Evolutionary conservation across 2,329 filamentous ascomycete species (phyloP), one percentile per base, ranked within the genome.

Genomic region (Knufia petricola): DNA sequence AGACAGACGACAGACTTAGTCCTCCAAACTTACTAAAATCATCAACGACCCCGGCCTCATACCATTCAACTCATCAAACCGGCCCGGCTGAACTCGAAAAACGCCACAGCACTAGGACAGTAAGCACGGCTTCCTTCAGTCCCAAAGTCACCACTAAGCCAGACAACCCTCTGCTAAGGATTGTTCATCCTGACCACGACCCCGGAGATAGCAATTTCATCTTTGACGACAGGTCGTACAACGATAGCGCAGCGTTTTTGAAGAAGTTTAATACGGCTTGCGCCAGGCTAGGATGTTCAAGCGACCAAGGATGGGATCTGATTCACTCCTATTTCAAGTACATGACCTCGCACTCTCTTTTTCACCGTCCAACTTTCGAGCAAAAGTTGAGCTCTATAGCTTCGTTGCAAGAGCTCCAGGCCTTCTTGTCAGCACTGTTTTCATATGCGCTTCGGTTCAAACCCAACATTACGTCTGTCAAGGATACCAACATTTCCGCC

Each of bases 311-410:
- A 12, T 43, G 24, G 21, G 20, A 23, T 20, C 43, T 40, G 48
- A 34, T 53, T 10, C 21, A 40, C n/a, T 42, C 26, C 21, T 52
- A 46, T 26, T 66, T 65, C 42, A 51, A 56, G 32, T 64, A 63
- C 50, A 63, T 64, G 60, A 59, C 59, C 1, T 51, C 62, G 15
- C 61, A 64, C 26, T 55, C 58, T 43, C 50, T 65, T 2, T 66
- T 66, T 44, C 60, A 63, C 39, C 50, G 62, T 43, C 58, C 62
- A 6, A 54, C 53, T 2, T 64, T 66, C 47, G 13, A 49, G 24
- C 55, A 58, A 1, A 62, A 58, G 26, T 43, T 63, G 32, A 41
- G 21, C 23, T 46, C 32, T 10, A 58, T 60, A 34, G 37, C 52
- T 1, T 57, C 52, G 7, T 34, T 20, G 3, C 4, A 46, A 2